Percentiles rank a stretch among this genome's conserved stretches.
phyloP scores from a whole-genome alignment of 805 yeast species.

The Tetrapisispora nanseiensis region DNA sequence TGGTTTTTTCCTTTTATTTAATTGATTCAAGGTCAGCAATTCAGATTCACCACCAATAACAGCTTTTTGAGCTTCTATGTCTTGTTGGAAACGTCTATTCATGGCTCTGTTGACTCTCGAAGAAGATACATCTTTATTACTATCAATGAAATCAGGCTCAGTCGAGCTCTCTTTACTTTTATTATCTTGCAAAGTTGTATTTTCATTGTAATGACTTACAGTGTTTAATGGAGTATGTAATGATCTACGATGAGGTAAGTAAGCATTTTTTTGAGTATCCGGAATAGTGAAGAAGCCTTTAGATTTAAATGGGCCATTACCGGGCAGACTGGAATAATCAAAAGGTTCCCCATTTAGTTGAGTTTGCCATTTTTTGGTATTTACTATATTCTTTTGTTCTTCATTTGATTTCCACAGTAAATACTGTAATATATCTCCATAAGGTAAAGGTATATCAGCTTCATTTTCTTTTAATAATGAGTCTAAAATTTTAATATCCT shows the following conservation, averaged over 20 bases:
- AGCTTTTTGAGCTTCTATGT: conserved; percentile 70
- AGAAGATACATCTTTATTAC: conserved; percentile 39
- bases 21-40: conserved; percentile 70
- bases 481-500: conserved; percentile 52
- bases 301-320: conserved; percentile 56
- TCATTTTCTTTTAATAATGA: conserved; percentile 30
- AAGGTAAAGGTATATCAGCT: neutral
- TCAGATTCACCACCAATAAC: conserved; percentile 76
- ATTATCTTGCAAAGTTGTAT: conserved; percentile 17
- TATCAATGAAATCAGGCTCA: conserved; percentile 11
- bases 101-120: conserved; percentile 82
- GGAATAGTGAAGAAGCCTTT: conserved; percentile 66
- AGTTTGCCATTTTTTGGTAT: conserved; percentile 11
- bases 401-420: conserved; percentile 18
- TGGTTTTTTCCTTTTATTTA: conserved; percentile 83
- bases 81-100: conserved; percentile 82
- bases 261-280: conserved; percentile 62
- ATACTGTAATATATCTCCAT: conserved; percentile 9
- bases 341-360: conserved; percentile 21
- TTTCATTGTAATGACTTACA: conserved; percentile 49
- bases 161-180: conserved; percentile 12
- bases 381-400: conserved; percentile 7
- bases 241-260: conserved; percentile 73
- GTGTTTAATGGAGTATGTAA: conserved; percentile 62
- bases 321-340: conserved; percentile 30